A percentile compares a stretch with the other conserved stretches of the same genome.
Conservation (phyloP, 176 grass and related monocot species). For the Paspalum vaginatum region DNA sequence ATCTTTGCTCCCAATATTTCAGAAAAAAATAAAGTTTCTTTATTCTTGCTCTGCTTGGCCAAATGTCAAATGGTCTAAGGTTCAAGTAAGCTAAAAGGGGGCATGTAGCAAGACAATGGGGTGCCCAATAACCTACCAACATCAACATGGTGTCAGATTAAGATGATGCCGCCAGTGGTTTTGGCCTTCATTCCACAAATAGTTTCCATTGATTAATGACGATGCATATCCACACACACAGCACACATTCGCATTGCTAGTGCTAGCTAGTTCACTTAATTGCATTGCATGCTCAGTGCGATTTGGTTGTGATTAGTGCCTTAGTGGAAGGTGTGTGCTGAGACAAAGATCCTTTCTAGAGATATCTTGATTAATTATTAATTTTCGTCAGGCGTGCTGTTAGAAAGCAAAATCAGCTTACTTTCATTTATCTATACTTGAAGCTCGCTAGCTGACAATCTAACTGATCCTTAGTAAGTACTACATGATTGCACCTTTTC, state of each 20-base stretch:
- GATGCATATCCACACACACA: constrained; percentile 39
- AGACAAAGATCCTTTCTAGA: constrained; percentile 26
- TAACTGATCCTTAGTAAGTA: neutral
- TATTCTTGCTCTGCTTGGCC: constrained; percentile 39
- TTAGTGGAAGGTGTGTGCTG: constrained; percentile 43
- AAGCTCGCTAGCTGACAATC: neutral
- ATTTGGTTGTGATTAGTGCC: constrained; percentile 47
- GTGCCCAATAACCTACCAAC: constrained; percentile 50
- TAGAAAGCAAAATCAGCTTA: constrained; percentile 25
- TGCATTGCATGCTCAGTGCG: constrained; percentile 41
- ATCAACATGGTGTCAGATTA: constrained; percentile 33
- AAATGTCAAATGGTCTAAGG: constrained; percentile 53
- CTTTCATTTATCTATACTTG: neutral
- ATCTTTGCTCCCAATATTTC: constrained; percentile 24
- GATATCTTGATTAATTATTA: constrained; percentile 12
- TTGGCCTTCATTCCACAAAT: constrained; percentile 37
- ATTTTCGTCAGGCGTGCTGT: neutral
- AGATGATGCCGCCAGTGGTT: constrained; percentile 14
- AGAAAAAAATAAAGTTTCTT: constrained; percentile 18
- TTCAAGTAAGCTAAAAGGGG: constrained; percentile 39
- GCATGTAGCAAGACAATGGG: constrained; percentile 39
- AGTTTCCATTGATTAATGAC: constrained; percentile 28
- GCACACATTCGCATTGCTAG: constrained; percentile 9
- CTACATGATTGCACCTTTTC: neutral
- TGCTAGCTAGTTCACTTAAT: constrained; percentile 38